Percentiles rank a stretch among this genome's conserved stretches.
phyloP scores from a whole-genome alignment of 768 basidiomycete genomes.

The Lactarius akahatsu region DNA sequence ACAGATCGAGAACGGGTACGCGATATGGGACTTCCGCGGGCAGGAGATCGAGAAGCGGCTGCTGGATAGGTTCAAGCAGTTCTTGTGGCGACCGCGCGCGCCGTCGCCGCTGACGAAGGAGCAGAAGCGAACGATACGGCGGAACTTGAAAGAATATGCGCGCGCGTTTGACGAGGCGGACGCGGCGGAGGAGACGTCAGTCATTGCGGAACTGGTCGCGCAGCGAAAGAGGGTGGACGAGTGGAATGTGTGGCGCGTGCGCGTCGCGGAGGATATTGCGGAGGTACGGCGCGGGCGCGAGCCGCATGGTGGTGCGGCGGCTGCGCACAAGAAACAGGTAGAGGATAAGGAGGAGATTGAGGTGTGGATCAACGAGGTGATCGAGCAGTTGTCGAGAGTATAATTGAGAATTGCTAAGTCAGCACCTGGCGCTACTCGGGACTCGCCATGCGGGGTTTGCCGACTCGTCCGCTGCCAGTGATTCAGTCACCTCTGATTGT shows the following conservation, averaged over 20 bases:
- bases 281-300: too few relatives aligned
- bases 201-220: conserved; percentile 90
- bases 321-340: too few relatives aligned
- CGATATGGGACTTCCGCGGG: conserved; percentile 98
- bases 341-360: too few relatives aligned
- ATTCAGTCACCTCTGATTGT: too few relatives aligned
- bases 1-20: conserved; percentile 86
- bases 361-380: conserved; percentile 90
- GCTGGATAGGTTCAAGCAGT: conserved; percentile 96
- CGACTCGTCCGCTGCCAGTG: too few relatives aligned
- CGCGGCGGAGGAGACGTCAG: conserved; percentile 90
- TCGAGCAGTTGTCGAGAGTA: conserved; percentile 92
- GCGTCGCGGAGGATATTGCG: too few relatives aligned
- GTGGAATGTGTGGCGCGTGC: too few relatives aligned
- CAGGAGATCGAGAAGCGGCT: conserved; percentile 88
- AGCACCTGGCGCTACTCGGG: too few relatives aligned
- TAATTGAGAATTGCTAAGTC: conserved; percentile 42
- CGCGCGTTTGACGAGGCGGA: conserved; percentile 95
- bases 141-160: conserved; percentile 89
- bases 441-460: too few relatives aligned
- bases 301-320: too few relatives aligned
- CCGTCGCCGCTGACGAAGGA: conserved; percentile 83
- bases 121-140: conserved; percentile 80
- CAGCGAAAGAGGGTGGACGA: too few relatives aligned
- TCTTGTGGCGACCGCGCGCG: conserved; percentile 97